Conservation (phyloP, 1,284 basidiomycete genomes). For the Pseudomicrostroma phylloplanum region DNA sequence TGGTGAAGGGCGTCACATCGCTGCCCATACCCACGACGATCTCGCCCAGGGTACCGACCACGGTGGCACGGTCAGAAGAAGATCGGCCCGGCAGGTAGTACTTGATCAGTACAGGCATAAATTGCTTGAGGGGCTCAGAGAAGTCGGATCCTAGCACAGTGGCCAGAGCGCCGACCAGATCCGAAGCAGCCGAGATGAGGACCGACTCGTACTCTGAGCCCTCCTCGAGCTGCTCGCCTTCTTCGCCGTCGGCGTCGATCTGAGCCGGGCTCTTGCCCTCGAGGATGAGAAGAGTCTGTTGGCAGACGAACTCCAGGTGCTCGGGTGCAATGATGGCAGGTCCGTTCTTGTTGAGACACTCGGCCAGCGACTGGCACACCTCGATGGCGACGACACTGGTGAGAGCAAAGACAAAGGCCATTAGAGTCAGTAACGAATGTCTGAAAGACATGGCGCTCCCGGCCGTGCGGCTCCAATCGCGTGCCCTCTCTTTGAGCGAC, state of each 20-base stretch:
- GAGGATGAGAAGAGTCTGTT: constrained; percentile 56
- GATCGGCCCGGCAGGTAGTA: constrained; percentile 84
- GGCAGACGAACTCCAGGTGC: constrained; percentile 59
- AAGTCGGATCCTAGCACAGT: constrained; percentile 80
- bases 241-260: constrained; percentile 83
- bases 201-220: constrained; percentile 96
- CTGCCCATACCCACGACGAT: constrained; percentile 87
- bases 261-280: constrained; percentile 69
- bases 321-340: constrained; percentile 61
- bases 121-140: constrained; percentile 71
- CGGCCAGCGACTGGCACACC: constrained; percentile 77
- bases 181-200: constrained; percentile 85
- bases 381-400: constrained; percentile 75
- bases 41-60: constrained; percentile 90
- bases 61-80: constrained; percentile 81
- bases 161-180: constrained; percentile 86
- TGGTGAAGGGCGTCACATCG: constrained; percentile 76
- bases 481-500: background rate
- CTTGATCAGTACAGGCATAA: constrained; percentile 82
- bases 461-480: background rate
- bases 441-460: background rate
- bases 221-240: constrained; percentile 62
- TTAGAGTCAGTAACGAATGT: background rate
- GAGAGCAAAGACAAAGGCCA: constrained; percentile 10
- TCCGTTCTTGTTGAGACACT: constrained; percentile 83